A percentile compares a stretch with the other conserved stretches of the same genome.
These are phyloP conservation scores for Phytophthora boehmeriae DNA, from an alignment of 352 stramenopile species.

Conservation along the genomic window DNA sequence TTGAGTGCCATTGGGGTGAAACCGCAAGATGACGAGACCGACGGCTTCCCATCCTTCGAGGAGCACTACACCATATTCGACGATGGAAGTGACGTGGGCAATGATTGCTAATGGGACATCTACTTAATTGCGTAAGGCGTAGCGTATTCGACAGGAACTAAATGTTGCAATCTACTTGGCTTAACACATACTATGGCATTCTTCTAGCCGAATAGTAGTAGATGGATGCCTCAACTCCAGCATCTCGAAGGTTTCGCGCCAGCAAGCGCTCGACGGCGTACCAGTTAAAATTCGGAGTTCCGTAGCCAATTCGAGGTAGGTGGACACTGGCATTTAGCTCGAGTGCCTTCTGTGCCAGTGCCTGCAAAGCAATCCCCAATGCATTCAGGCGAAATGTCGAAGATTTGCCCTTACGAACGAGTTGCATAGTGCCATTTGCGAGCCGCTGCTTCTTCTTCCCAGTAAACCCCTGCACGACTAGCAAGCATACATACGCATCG, in stretches of 20 bases:
- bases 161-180: neutral
- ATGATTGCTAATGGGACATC: neutral
- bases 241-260: constrained; percentile 63
- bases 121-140: neutral
- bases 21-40: constrained; percentile 48
- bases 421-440: constrained; percentile 22
- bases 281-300: constrained; percentile 82
- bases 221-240: constrained; percentile 56
- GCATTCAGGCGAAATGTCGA: constrained; percentile 72
- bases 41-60: constrained; percentile 53
- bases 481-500: constrained; percentile 63
- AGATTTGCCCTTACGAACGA: constrained; percentile 63
- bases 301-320: constrained; percentile 80
- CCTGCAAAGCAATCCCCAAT: constrained; percentile 52
- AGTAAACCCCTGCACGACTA: constrained; percentile 73
- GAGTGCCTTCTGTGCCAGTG: constrained; percentile 41
- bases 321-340: constrained; percentile 60
- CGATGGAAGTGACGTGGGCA: constrained; percentile 1
- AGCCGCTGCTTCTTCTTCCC: constrained; percentile 60
- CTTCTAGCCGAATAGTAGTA: constrained; percentile 66
- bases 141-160: neutral
- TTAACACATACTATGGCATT: constrained; percentile 5
- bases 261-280: constrained; percentile 81
- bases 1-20: constrained; percentile 68
- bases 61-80: constrained; percentile 34